These are phyloP conservation scores for Huntiella decipiens DNA, from an alignment of 2,329 filamentous ascomycete species.

Conservation along the genomic window DNA sequence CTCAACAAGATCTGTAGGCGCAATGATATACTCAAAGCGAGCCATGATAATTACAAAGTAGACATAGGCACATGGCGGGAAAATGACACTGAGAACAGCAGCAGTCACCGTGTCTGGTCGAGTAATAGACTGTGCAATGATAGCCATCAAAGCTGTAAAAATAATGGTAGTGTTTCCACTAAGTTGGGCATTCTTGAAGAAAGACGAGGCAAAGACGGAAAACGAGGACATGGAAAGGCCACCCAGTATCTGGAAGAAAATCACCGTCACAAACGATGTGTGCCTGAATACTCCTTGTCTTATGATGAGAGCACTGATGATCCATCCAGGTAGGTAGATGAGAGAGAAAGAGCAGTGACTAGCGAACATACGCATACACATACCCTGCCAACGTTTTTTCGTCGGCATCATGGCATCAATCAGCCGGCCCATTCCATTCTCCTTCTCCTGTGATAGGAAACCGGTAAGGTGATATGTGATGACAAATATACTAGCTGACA, in stretches of 20 bases:
- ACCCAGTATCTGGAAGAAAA: constrained; percentile 56
- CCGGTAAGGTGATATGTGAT: constrained; percentile 77
- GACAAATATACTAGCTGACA: constrained; percentile 62
- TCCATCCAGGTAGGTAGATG: constrained; percentile 68
- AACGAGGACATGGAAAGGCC: constrained; percentile 63
- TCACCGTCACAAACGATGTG: constrained; percentile 44
- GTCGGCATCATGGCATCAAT: constrained; percentile 86
- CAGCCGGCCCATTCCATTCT: constrained; percentile 71
- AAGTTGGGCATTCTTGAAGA: constrained; percentile 76
- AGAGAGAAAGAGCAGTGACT: constrained; percentile 65
- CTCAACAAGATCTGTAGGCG: constrained; percentile 40
- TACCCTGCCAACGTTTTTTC: constrained; percentile 52
- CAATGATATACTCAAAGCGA: constrained; percentile 48
- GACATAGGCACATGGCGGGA: constrained; percentile 75
- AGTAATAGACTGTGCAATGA: constrained; percentile 60
- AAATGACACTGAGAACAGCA: constrained; percentile 52
- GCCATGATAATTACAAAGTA: constrained; percentile 62
- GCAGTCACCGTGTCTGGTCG: constrained; percentile 44
- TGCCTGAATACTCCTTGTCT: constrained; percentile 43
- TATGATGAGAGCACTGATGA: constrained; percentile 52
- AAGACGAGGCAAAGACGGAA: constrained; percentile 60
- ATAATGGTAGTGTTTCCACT: constrained; percentile 68
- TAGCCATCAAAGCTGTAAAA: constrained; percentile 52
- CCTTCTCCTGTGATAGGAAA: constrained; percentile 67
- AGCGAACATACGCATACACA: constrained; percentile 57